Base-by-base conservation (phyloP, 768 basidiomycete species). In the Filobasidium wieringae region DNA sequence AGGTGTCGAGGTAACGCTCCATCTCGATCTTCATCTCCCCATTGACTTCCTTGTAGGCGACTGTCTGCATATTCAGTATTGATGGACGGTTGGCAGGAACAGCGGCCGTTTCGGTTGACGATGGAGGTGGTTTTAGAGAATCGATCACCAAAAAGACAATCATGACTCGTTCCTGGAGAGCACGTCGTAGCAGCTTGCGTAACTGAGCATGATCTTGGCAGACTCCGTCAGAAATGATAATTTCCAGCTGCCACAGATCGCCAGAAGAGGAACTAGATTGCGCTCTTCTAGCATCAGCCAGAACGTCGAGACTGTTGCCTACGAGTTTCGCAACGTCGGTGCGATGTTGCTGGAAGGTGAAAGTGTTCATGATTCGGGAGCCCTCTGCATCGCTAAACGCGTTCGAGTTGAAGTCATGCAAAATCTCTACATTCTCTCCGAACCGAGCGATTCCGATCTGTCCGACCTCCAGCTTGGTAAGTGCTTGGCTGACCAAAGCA, bases 191-290 rank as follows among this genome's bases (percentile, higher is more conserved):
- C 29, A 88, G 74, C 2, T 83, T 82, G 34, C 86, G 82, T 51
- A 99, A 78, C 64, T 80, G 79, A 39, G 91, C 87, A 72, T 96
- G 92, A 68, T 95, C 88, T 71, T 97, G 90, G 70, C 92, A 97
- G 64, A 96, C 86, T n/a, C 95, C 95, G 67, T 99, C 95, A 15
- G 91, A 96, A 60, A 99, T 89, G 78, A 99, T 95, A 76, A 97
- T 88, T 72, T 96, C 82, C 54, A 99, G 80, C 71, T 99, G 95
- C 95, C 95, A 97, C 24, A 99, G 77, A 62, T 97, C 91, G 6
- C 85, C 80, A 4, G 83, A 80, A 19, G 67, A 64, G 1, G 68
- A 64, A 2, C 82, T 77, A 17, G 84, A 84, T 51, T 81, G 80
- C 24, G 79, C 78, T 65, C 87, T 84, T 59, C 91, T 76, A 19